Evolutionary conservation across 306 rosid genomes (phyloP).

Genomic region (Aeschynomene evenia): DNA sequence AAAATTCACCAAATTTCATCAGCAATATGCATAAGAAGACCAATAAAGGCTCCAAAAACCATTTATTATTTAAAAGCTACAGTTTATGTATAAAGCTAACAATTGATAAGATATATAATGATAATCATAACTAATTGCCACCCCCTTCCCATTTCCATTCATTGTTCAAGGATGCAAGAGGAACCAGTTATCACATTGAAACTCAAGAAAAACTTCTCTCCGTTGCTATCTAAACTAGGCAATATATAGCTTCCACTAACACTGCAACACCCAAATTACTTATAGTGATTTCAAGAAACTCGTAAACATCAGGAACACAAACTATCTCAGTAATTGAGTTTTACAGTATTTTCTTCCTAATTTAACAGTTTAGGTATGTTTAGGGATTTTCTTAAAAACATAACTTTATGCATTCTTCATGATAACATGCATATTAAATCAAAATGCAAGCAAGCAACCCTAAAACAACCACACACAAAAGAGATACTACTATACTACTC

Average conservation of each 20-base stretch:
- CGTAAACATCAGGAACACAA: background rate
- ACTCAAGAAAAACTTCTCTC: background rate
- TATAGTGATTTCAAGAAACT: constrained; percentile 18
- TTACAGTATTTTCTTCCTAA: background rate
- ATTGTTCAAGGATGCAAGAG: background rate
- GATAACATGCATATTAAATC: constrained; percentile 9
- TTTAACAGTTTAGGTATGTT: background rate
- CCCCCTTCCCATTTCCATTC: background rate
- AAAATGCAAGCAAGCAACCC: background rate
- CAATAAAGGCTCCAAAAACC: constrained; percentile 4
- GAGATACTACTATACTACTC: too few species aligned
- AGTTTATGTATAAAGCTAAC: constrained; percentile 9
- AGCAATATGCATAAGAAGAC: background rate
- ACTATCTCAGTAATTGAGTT: background rate
- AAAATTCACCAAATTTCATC: background rate
- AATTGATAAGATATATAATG: background rate
- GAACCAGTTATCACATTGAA: background rate
- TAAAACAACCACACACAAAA: background rate
- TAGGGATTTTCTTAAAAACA: background rate
- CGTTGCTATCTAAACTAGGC: background rate
- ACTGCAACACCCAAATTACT: background rate
- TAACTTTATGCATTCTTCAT: background rate
- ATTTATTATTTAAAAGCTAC: constrained; percentile 6
- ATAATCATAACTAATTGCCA: background rate
- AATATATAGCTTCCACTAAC: constrained; percentile 9